A percentile compares a stretch with the other conserved stretches of the same genome.
phyloP scores from a whole-genome alignment of 2,329 filamentous ascomycete species.

The Neoscytalidium dimidiatum region DNA sequence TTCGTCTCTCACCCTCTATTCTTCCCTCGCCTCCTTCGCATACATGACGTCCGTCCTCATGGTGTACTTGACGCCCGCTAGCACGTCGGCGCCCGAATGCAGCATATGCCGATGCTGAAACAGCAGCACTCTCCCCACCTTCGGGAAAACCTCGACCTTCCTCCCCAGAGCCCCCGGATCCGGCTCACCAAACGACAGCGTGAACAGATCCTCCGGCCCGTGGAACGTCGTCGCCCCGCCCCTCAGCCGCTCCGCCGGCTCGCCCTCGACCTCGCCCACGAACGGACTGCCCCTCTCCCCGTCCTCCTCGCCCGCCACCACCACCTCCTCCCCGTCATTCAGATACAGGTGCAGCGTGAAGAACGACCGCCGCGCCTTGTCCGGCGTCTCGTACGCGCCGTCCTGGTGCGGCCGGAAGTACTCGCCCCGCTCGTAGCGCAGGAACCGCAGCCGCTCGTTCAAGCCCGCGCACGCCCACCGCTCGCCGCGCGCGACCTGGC shows the following conservation, averaged over 20 bases:
- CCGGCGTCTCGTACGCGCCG: conserved; percentile 60
- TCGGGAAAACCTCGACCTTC: conserved; percentile 50
- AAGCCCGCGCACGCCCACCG: conserved; percentile 52
- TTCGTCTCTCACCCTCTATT: not conserved
- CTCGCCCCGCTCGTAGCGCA: conserved; percentile 71
- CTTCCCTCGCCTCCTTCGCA: not conserved
- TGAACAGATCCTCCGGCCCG: conserved; percentile 19
- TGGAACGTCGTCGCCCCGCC: conserved; percentile 60
- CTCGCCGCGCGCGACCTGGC: conserved; percentile 24
- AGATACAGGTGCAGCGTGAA: conserved; percentile 61
- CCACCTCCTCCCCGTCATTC: conserved; percentile 43
- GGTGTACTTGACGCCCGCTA: conserved; percentile 56
- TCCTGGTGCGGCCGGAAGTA: conserved; percentile 76
- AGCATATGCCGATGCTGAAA: conserved; percentile 58
- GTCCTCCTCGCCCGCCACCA: not conserved
- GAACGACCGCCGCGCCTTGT: conserved; percentile 51
- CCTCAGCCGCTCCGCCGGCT: conserved; percentile 38
- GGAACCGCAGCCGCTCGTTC: conserved; percentile 74
- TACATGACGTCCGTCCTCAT: conserved; percentile 61
- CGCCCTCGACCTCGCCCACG: conserved; percentile 22
- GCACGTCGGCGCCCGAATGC: conserved; percentile 58
- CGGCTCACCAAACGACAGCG: not conserved
- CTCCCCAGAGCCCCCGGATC: conserved; percentile 28
- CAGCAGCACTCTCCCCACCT: conserved; percentile 54
- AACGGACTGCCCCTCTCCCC: conserved; percentile 2